These are phyloP conservation scores for Dipteronia sinensis DNA, from an alignment of 345 rosid genomes.

Conservation along the genomic window DNA sequence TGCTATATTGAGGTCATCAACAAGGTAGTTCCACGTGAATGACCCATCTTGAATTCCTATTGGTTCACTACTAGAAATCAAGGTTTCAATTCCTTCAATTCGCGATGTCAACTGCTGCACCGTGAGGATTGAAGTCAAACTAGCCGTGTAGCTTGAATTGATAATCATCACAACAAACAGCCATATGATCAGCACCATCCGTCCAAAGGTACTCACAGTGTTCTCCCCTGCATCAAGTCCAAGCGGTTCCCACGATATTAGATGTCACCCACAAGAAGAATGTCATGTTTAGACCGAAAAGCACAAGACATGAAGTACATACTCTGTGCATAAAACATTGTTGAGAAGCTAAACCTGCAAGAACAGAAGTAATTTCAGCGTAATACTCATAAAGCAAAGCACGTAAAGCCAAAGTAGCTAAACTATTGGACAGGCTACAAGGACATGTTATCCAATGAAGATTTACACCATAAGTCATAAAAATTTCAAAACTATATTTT, in stretches of 20 bases:
- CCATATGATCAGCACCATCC: constrained; percentile 88
- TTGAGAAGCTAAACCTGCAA: constrained; percentile 99
- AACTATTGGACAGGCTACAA: background rate
- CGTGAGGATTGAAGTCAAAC: constrained; percentile 92
- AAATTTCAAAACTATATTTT: background rate
- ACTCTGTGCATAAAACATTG: constrained; percentile 97
- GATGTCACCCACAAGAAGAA: background rate
- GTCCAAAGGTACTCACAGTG: constrained; percentile 80
- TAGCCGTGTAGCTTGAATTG: constrained; percentile 97
- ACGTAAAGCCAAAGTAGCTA: background rate
- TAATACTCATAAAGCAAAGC: constrained; percentile 2
- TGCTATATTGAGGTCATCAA: constrained; percentile 79
- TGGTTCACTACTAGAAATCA: constrained; percentile 63
- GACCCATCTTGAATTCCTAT: constrained; percentile 92
- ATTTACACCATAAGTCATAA: background rate
- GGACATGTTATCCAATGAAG: background rate
- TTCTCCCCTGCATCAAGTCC: constrained; percentile 70
- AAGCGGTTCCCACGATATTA: background rate
- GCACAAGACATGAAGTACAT: constrained; percentile 35
- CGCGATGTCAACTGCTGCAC: constrained; percentile 82
- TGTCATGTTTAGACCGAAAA: constrained; percentile 1
- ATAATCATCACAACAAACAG: constrained; percentile 87
- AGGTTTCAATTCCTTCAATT: constrained; percentile 75
- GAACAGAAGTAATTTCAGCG: constrained; percentile 27
- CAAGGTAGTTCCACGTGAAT: constrained; percentile 73